Evolutionary conservation across 169 alveolate species (phyloP), one percentile per base, ranked within the genome.

Genomic region (Cryptosporidium meleagridis): DNA sequence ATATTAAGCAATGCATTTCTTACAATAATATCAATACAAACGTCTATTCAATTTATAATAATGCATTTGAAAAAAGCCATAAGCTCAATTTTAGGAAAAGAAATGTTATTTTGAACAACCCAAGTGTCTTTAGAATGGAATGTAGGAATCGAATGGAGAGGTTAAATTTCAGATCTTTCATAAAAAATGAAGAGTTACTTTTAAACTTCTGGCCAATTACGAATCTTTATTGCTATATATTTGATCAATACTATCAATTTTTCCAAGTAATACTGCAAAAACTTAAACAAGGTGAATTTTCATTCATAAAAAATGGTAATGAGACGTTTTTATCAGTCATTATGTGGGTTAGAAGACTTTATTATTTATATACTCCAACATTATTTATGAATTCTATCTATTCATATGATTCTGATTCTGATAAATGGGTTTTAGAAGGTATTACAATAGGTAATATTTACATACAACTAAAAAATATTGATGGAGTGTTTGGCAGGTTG

Each of bases 321-420:
- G 89, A 80, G 45, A 80, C 89, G 8, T 80, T 80, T 80, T 62
- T 80, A 44, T 80, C 89, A 8, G 62, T 80, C 18, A 80, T 80
- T 21, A 62, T 59, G 73, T 80, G 89, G 89, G 89, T 80, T 44
- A 80, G 89, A 44, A 80, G 89, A 21, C 45, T 80, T 10, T 80
- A 80, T 62, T 80, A 80, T 59, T 1, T 41, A 44, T 62, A 80
- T 41, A 80, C 89, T 21, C 89, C 89, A 3, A 62, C 89, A 41
- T 51, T 80, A 61, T 80, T 80, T 41, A 59, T 80, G 89, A 80
- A 80, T 62, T 26, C 75, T 26, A 48, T 80, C 37, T 80, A 80
- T 80, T 37, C 80, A 41, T 80, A 58, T 59, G 23, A 65, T 59
- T 39, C 89, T 10, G 68, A 39, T 6, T 5, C 41, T n/a, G 89